Base-by-base conservation (phyloP, 2,329 filamentous ascomycete species). In the Alternaria conjuncta region DNA sequence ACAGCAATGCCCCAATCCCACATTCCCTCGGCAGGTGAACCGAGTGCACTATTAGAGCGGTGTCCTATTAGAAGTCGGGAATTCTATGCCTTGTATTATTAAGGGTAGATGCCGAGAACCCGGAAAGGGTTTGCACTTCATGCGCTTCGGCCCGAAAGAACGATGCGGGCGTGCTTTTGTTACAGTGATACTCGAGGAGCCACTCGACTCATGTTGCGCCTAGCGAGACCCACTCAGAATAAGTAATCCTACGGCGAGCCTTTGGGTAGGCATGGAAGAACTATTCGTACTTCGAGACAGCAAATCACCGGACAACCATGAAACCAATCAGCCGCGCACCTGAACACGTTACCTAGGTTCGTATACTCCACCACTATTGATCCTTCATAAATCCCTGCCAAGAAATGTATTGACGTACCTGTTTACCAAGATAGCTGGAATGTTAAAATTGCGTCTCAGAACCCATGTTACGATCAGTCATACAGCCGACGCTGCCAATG, bases 61-160 rank as follows among this genome's bases (percentile, higher is more conserved):
- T 3, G 49, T 36, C 36, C 49, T 53, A 32, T n/a, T 41, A 12
- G 21, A 21, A 12, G 13, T n/a, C 5, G 21, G 13, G 28, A 36
- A n/a, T n/a, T 28, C 49, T n/a, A 41, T 53, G 21, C 49, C 49
- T 32, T 28, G 36, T 53, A 36, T n/a, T 25, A 41, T 53, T 53
- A 20, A 28, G 32, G 47, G 49, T 23, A 20, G 28, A 30, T 49
- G 49, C 60, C 36, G 30, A 54, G 55, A 41, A 18, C 45, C 18
- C 13, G n/a, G 30, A 18, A 49, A 26, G n/a, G 15, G 23, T 18
- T 26, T 28, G 47, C 28, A 49, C 28, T 49, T 61, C 44, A 58
- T 61, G 54, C 62, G 58, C 41, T 61, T 64, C 58, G 62, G 62
- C 43, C 62, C 62, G 62, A 61, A 49, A 18, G 47, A 51, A 49